Percentiles rank a stretch among this genome's conserved stretches.
Conservation (phyloP, 2,329 filamentous ascomycete genomes). For the Periconia digitata region DNA sequence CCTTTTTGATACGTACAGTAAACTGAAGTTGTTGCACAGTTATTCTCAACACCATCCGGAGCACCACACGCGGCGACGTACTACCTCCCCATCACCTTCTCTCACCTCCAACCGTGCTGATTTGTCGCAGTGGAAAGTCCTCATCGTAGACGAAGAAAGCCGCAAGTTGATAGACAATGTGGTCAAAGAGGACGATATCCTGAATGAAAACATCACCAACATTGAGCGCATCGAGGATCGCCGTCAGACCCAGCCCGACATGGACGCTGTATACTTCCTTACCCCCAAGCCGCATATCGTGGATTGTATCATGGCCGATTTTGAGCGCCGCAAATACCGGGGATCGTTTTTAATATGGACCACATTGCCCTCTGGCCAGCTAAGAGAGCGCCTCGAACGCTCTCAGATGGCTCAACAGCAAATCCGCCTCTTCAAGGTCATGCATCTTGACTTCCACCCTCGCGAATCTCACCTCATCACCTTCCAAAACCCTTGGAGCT, state of each 20-base stretch:
- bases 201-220: slow-evolving; percentile 95
- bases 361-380: slow-evolving; percentile 67
- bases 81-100: slow-evolving; percentile 34
- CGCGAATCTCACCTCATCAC: slow-evolving; percentile 89
- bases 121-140: slow-evolving; percentile 82
- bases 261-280: slow-evolving; percentile 93
- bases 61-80: slow-evolving; percentile 81
- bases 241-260: slow-evolving; percentile 78
- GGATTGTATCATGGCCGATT: slow-evolving; percentile 90
- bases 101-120: slow-evolving; percentile 27
- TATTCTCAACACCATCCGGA: slow-evolving; percentile 72
- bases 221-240: slow-evolving; percentile 92
- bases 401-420: slow-evolving; percentile 69
- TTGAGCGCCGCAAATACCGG: slow-evolving; percentile 80
- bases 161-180: slow-evolving; percentile 88
- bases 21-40: slow-evolving; percentile 51
- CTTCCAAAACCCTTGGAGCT: slow-evolving; percentile 94
- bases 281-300: slow-evolving; percentile 85
- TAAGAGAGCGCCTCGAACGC: slow-evolving; percentile 74
- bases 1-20: neutral
- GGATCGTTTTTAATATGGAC: slow-evolving; percentile 86
- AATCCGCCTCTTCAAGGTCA: slow-evolving; percentile 77
- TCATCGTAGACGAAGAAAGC: slow-evolving; percentile 83
- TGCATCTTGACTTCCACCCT: slow-evolving; percentile 87
- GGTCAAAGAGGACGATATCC: slow-evolving; percentile 92